Evolutionary conservation across 441 rosid genomes (phyloP), one percentile per base, ranked within the genome.

Genomic region (Flueggea neowawraea): DNA sequence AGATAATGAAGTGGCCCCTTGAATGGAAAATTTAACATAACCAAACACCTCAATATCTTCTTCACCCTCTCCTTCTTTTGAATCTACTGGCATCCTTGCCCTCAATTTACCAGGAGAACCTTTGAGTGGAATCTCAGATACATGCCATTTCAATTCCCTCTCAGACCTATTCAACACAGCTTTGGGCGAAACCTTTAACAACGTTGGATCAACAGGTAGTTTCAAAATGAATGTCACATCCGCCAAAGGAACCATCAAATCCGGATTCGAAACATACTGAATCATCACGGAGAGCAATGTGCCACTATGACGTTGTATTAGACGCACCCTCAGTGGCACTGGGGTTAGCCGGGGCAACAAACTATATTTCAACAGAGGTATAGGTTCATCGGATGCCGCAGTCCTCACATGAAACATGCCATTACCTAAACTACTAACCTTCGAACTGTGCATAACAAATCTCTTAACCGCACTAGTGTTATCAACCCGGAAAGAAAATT

Each of bases 261-360:
- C 96, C 0, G 97, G 98, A 57, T 78, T 88, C 15, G 91, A 85
- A 54, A 75, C 96, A 66, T 90, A 93, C 70, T 93, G 98, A 61
- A 93, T 87, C 98, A 93, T 93, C 68, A 90, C 78, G 9, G 98
- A 93, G 67, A 93, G 95, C 53, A 93, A 78, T 31, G 96, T 93
- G 57, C 97, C 98, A 49, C 96, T 93, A 43, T 48, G 82, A 32
- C 98, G 83, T 70, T 85, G 89, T 54, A 77, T 79, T 76, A 93
- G 76, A 0, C 98, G 84, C 55, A 90, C 84, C 77, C 98, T 82
- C 62, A 93, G 75, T 39, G 98, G 98, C 74, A 93, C 69, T 4
- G 97, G 91, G 6, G 96, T 87, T 67, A 79, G 75, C 70, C 83
- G 76, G 58, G 97, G 98, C 31, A 85, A 78, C 70, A 90, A 77